Percentiles rank a stretch among this genome's conserved stretches.
Conservation (phyloP, 805 yeast genomes). For the Zygosaccharomyces bisporus region DNA sequence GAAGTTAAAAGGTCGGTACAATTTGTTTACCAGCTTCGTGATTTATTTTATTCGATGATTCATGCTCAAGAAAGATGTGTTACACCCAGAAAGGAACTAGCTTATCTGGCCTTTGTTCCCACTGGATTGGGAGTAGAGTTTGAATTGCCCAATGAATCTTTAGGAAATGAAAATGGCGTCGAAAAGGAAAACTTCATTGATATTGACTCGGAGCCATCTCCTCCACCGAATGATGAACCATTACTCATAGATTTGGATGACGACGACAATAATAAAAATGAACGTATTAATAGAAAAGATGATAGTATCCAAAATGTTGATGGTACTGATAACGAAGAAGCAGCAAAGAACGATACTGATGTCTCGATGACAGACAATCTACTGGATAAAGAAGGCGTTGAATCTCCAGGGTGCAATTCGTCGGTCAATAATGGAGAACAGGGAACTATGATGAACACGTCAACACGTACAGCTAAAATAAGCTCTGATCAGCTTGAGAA, state of each 20-base stretch:
- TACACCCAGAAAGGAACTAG: conserved; percentile 77
- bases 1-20: conserved; percentile 81
- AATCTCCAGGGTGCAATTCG: not conserved
- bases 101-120: conserved; percentile 81
- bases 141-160: conserved; percentile 23
- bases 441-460: conserved; percentile 16
- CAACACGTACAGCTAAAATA: conserved; percentile 34
- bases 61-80: conserved; percentile 60
- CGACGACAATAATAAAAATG: conserved; percentile 1
- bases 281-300: not conserved
- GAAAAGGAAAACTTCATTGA: conserved; percentile 3
- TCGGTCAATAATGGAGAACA: conserved; percentile 11
- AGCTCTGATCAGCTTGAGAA: conserved; percentile 64
- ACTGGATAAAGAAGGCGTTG: not conserved
- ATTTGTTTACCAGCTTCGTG: conserved; percentile 69
- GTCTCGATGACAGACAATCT: conserved; percentile 9
- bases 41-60: conserved; percentile 67
- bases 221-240: conserved; percentile 7
- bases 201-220: conserved; percentile 6
- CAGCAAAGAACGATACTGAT: conserved; percentile 2
- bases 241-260: conserved; percentile 7
- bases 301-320: not conserved
- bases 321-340: not conserved
- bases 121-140: conserved; percentile 63
- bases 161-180: not conserved